Base-by-base conservation (phyloP, 306 rosid genomes). In the Boehmeria nivea region DNA sequence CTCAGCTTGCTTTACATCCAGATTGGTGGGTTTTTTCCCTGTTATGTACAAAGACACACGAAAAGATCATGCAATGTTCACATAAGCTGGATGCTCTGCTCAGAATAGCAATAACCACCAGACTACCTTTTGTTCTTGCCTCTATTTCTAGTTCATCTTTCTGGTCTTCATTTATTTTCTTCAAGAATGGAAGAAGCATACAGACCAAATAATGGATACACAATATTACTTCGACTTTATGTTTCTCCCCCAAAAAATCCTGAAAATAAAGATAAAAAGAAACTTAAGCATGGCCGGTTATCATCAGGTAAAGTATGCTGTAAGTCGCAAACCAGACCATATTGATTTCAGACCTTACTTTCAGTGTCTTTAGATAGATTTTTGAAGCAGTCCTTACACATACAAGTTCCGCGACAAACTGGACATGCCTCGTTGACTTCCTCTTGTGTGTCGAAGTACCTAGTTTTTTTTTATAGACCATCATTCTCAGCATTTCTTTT, bases 301-400 rank as follows among this genome's bases (percentile, higher is more conserved):
- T 60, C 15, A 34, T 69, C 52, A 27, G 60, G 55, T 51, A 44
- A 73, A 51, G 57, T 60, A 57, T 37, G 25, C 37, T 46, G 22
- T 24, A 60, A 38, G 43, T 54, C 63, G 71, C 45, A 67, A 51
- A 54, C 58, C 47, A 65, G 61, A 39, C 52, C 65, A 72, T 59
- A 72, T 68, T 76, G 69, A 81, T 81, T 67, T 78, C 99, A 79
- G 88, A 93, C 99, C 99, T 93, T 87, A 85, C 94, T 83, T 85
- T 87, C 89, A 63, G 68, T 75, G 74, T 83, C 89, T 64, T 71
- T 72, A 60, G 76, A 63, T 65, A 74, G 87, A 77, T 71, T 77
- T 63, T 71, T 74, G 63, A 72, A 70, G 70, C 99, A 93, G 72
- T 87, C 83, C 78, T 85, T 85, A 69, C 99, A 93, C 55, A 86